Percentiles rank a stretch among this genome's conserved stretches.
Conservation (phyloP, 495 filamentous ascomycete species). For the Aspergillus olivimuriae region DNA sequence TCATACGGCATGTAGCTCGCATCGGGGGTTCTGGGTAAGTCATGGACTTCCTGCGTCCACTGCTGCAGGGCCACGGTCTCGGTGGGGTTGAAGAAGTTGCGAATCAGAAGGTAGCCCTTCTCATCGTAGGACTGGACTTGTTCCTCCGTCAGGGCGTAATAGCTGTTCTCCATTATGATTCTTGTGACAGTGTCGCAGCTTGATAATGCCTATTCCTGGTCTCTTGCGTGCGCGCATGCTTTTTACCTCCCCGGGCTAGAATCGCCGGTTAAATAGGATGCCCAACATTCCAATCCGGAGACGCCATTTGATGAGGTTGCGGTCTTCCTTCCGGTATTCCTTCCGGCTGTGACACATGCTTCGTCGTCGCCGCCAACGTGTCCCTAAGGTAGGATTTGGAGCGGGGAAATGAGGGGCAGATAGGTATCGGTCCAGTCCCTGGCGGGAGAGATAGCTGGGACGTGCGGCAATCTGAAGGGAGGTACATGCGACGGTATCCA, state of each 20-base stretch:
- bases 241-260: neutral
- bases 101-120: constrained; percentile 35
- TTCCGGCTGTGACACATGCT: neutral
- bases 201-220: no score
- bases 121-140: constrained; percentile 32
- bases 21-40: constrained; percentile 29
- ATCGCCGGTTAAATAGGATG: neutral
- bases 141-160: constrained; percentile 19
- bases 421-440: neutral
- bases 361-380: neutral
- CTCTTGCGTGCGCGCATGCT: constrained; percentile 5
- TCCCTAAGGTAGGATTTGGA: neutral
- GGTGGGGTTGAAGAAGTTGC: constrained; percentile 19
- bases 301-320: no score
- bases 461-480: no score
- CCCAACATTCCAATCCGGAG: neutral
- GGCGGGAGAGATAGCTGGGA: no score
- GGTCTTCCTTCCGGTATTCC: neutral
- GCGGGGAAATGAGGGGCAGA: neutral
- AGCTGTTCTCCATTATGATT: constrained; percentile 18
- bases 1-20: constrained; percentile 44
- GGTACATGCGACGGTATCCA: no score
- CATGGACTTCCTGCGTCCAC: constrained; percentile 39
- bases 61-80: constrained; percentile 26
- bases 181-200: neutral